phyloP scores from a whole-genome alignment of 768 basidiomycete species.

The Amanita molliuscula region DNA sequence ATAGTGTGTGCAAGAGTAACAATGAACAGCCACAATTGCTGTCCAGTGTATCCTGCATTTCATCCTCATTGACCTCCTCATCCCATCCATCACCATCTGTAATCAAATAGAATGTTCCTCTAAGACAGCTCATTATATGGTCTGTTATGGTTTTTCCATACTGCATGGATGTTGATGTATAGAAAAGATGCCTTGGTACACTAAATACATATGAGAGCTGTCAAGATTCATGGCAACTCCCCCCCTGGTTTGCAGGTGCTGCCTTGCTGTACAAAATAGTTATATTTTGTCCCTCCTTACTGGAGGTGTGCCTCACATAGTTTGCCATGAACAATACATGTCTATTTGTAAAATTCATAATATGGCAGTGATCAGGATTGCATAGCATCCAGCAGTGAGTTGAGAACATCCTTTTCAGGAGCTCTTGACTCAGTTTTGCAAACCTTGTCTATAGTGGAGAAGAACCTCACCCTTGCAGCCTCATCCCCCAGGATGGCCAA shows the following conservation, averaged over 20 bases:
- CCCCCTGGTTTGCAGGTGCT: no score
- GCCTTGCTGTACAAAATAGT: no score
- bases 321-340: no score
- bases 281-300: no score
- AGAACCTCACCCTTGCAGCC: not conserved
- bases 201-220: not conserved
- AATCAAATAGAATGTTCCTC: not conserved
- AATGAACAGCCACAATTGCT: not conserved
- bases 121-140: not conserved
- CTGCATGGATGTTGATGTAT: constrained; percentile 2
- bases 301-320: no score
- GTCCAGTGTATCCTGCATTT: not conserved
- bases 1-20: not conserved
- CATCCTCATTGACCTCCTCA: constrained; percentile 1
- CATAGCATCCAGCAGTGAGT: not conserved
- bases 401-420: not conserved
- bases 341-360: no score
- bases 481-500: not conserved
- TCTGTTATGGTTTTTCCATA: not conserved
- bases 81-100: not conserved
- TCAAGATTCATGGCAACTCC: not conserved
- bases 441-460: not conserved
- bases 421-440: not conserved
- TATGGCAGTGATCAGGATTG: not conserved
- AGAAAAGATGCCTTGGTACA: not conserved